Evolutionary conservation across 345 rosid genomes (phyloP).

Genomic region (Citrus unshiu): DNA sequence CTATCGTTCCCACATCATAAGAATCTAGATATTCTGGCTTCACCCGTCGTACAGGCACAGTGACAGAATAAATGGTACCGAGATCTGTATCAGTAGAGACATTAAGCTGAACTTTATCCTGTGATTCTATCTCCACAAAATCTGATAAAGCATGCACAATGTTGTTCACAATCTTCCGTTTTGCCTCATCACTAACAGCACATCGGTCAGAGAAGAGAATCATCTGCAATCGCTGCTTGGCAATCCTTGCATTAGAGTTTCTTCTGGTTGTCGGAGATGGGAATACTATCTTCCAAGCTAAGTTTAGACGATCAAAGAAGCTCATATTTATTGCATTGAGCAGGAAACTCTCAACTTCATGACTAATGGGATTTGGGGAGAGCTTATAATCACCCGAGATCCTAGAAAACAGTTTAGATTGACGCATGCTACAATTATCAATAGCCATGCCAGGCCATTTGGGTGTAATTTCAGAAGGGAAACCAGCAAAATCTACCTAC

Average conservation of each 20-base stretch:
- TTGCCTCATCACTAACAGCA: slow-evolving; percentile 92
- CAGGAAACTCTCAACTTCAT: slow-evolving; percentile 73
- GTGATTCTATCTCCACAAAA: slow-evolving; percentile 92
- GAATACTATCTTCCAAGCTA: slow-evolving; percentile 93
- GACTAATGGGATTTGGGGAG: slow-evolving; percentile 47
- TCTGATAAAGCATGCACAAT: slow-evolving; percentile 74
- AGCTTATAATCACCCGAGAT: slow-evolving; percentile 49
- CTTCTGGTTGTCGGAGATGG: slow-evolving; percentile 66
- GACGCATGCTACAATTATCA: slow-evolving; percentile 24
- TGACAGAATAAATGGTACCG: slow-evolving; percentile 91
- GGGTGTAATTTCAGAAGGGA: slow-evolving; percentile 18
- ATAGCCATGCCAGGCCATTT: slow-evolving; percentile 34
- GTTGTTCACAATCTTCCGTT: slow-evolving; percentile 77
- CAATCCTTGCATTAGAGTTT: slow-evolving; percentile 91
- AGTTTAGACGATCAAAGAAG: slow-evolving; percentile 75
- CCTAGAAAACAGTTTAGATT: slow-evolving; percentile 40
- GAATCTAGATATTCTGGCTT: slow-evolving; percentile 72
- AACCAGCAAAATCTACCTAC: slow-evolving; percentile 52
- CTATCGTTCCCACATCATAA: slow-evolving; percentile 60
- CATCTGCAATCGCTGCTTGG: slow-evolving; percentile 96
- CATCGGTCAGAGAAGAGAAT: slow-evolving; percentile 97
- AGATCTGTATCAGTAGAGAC: slow-evolving; percentile 81
- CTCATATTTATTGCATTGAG: slow-evolving; percentile 68
- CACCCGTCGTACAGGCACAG: slow-evolving; percentile 88
- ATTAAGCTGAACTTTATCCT: slow-evolving; percentile 89